These are phyloP conservation scores for Nasturtium officinale DNA, from an alignment of 345 rosid genomes.

Conservation along the genomic window DNA sequence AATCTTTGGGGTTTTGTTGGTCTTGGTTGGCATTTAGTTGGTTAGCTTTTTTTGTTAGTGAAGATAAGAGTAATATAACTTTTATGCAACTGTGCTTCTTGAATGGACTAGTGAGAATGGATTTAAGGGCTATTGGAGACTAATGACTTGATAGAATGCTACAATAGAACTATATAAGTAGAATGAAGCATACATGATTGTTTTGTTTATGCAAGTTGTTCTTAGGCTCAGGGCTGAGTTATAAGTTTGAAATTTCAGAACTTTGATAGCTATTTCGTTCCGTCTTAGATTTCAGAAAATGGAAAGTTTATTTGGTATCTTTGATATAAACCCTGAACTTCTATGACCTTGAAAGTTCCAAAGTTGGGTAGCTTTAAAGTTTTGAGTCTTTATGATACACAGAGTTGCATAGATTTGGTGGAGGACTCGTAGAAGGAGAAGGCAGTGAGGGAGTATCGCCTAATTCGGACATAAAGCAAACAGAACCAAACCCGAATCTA, in stretches of 20 bases:
- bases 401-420: constrained; percentile 93
- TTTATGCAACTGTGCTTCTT: neutral
- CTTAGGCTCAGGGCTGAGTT: neutral
- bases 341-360: neutral
- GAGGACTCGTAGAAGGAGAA: constrained; percentile 70
- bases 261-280: neutral
- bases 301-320: too few species aligned
- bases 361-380: constrained; percentile 11
- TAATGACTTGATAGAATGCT: neutral
- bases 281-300: neutral
- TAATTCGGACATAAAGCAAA: constrained; percentile 62
- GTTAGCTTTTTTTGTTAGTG: neutral
- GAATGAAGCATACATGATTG: neutral
- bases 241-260: neutral
- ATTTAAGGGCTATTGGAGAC: neutral
- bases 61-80: neutral
- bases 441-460: constrained; percentile 57
- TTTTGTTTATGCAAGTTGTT: neutral
- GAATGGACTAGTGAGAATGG: constrained; percentile 17
- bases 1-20: neutral
- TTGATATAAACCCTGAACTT: too few species aligned
- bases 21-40: constrained; percentile 3
- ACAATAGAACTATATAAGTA: neutral
- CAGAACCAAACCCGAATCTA: constrained; percentile 60
- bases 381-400: constrained; percentile 31